Evolutionary conservation across 352 stramenopile genomes (phyloP).

Genomic region (Plasmopara viticola): DNA sequence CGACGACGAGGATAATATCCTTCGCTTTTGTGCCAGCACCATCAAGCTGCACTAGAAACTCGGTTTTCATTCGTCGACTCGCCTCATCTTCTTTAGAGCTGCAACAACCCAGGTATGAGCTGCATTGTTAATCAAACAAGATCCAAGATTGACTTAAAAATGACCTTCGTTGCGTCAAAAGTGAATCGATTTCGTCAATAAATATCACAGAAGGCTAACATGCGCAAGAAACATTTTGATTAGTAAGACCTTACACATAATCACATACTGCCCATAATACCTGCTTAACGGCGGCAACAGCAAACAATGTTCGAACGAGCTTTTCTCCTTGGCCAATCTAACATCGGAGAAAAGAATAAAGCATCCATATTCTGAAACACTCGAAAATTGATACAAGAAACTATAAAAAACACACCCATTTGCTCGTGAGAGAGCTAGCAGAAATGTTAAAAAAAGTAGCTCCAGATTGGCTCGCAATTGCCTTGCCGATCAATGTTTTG

Average conservation of each 20-base stretch:
- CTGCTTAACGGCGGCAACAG: constrained; percentile 90
- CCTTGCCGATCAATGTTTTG: constrained; percentile 99
- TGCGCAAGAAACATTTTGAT: not conserved
- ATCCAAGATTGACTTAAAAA: not conserved
- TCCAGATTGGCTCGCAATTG: constrained; percentile 95
- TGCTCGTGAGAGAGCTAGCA: constrained; percentile 97
- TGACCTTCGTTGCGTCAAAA: constrained; percentile 93
- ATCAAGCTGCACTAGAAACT: constrained; percentile 98
- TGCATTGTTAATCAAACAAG: not conserved
- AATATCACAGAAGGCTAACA: constrained; percentile 95
- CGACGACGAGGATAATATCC: constrained; percentile 87
- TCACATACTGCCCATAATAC: constrained; percentile 18
- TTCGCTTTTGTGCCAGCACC: constrained; percentile 88
- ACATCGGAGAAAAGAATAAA: not conserved
- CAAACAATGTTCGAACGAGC: constrained; percentile 95
- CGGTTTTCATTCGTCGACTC: constrained; percentile 96
- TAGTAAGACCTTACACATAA: not conserved
- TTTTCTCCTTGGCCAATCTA: constrained; percentile 99
- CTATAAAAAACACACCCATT: constrained; percentile 85
- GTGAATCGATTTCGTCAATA: constrained; percentile 99
- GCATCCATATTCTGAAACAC: not conserved
- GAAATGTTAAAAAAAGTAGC: constrained; percentile 99
- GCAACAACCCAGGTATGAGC: constrained; percentile 2
- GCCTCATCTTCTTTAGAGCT: constrained; percentile 96
- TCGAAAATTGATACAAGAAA: not conserved